Percentiles rank a stretch among this genome's conserved stretches.
These are phyloP conservation scores for Metarhizium brunneum DNA, from an alignment of 2,329 filamentous ascomycete genomes.

Conservation along the genomic window DNA sequence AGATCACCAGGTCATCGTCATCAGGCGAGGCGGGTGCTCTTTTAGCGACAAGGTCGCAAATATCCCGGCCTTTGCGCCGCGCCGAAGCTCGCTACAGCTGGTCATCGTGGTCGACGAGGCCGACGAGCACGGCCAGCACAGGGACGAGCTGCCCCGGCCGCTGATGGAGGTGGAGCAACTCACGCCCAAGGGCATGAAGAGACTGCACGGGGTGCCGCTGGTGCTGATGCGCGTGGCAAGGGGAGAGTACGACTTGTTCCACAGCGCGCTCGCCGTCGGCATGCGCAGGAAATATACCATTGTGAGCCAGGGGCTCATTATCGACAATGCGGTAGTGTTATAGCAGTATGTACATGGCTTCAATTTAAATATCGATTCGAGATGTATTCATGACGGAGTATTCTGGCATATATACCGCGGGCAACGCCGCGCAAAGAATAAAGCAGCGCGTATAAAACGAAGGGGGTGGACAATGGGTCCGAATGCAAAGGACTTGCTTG, in stretches of 20 bases:
- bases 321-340: constrained; percentile 67
- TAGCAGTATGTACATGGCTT: constrained; percentile 9
- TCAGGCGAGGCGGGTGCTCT: constrained; percentile 73
- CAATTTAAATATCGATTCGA: too few species aligned
- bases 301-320: constrained; percentile 68
- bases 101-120: constrained; percentile 60
- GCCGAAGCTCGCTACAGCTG: constrained; percentile 57
- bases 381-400: too few species aligned
- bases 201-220: constrained; percentile 69
- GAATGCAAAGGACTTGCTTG: too few species aligned
- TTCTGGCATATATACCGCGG: too few species aligned
- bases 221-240: constrained; percentile 71
- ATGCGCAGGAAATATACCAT: constrained; percentile 72
- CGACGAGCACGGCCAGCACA: constrained; percentile 15
- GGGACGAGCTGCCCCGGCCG: constrained; percentile 41
- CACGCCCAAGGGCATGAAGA: constrained; percentile 58
- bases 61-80: constrained; percentile 68
- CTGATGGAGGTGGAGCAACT: constrained; percentile 66
- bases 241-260: constrained; percentile 50
- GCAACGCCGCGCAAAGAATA: too few species aligned
- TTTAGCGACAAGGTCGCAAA: constrained; percentile 77
- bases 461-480: too few species aligned
- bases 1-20: constrained; percentile 67
- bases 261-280: constrained; percentile 57
- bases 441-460: too few species aligned